Base-by-base conservation (phyloP, 306 rosid genomes). In the Astragalus glycyphyllos region DNA sequence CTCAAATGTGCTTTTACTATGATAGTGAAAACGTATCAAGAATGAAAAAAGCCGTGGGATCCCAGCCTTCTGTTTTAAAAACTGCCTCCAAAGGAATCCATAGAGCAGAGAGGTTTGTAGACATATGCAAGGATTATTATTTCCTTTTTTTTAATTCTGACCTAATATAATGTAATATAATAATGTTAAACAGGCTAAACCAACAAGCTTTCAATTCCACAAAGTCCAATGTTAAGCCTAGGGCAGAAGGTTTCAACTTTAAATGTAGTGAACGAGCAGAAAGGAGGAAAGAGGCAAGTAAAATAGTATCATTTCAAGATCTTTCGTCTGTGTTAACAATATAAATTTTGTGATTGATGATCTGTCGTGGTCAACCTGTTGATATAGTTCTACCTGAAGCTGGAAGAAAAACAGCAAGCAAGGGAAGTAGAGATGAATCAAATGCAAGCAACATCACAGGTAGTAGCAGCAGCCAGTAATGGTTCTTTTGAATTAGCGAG, bases 211-310 rank as follows among this genome's bases (percentile, higher is more conserved):
- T 58, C 46, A 77, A 73, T 79, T 68, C 79, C 14, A 78, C 76
- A 26, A 77, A 77, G 79, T 68, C 83, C 17, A 80, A 71, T 77
- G 65, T 58, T 53, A 82, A 54, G 76, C 58, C 88, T 51, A 75
- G 69, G 68, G 73, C 59, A 68, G 65, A 82, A 61, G 42, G 78
- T 71, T 91, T 87, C 80, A 83, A 77, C 72, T 84, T 86, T 59
- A 85, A 75, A 74, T 63, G 90, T 51, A 37, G 55, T 20, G 83
- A 78, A 77, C 76, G 90, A 29, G 92, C 89, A 48, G 90, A 84
- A 81, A 78, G 83, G 82, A 84, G 96, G 68, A 90, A 86, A 81
- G 88, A 86, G 96, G 96, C 78, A 81, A 79, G 87, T 40, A 35
- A 23, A 75, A 64, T 44, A 32, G 11, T 65, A 5, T 32, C 2